Conservation (phyloP, 129 eudicot species). For the Ambrosia trifida region DNA sequence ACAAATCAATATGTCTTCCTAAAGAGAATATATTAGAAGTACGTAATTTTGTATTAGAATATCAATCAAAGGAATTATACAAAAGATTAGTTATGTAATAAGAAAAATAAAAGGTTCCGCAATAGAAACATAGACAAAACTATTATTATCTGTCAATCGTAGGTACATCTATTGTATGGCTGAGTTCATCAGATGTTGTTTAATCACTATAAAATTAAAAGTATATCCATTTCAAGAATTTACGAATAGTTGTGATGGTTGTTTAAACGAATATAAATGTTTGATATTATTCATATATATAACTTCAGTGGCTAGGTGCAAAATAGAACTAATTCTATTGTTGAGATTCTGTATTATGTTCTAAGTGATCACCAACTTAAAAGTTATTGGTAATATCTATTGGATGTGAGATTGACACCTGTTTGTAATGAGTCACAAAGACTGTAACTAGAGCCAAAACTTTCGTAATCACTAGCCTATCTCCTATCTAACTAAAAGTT, state of each 20-base stretch:
- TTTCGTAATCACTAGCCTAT: slow-evolving; percentile 11
- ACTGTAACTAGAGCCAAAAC: neutral
- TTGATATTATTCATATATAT: slow-evolving; percentile 9
- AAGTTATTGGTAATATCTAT: neutral
- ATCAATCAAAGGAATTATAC: neutral
- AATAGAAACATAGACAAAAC: neutral
- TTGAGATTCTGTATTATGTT: slow-evolving; percentile 20
- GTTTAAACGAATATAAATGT: slow-evolving; percentile 19
- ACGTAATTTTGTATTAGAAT: neutral
- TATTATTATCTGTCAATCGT: neutral
- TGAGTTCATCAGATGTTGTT: neutral
- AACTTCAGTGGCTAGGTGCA: slow-evolving; percentile 23
- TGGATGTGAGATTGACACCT: slow-evolving; percentile 8
- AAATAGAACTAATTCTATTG: slow-evolving; percentile 20
- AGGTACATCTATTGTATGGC: neutral
- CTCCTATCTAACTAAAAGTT: slow-evolving; percentile 11
- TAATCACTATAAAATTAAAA: neutral
- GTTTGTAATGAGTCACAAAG: slow-evolving; percentile 6
- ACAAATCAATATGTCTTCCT: too few relatives aligned
- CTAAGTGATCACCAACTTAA: neutral
- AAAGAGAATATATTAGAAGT: neutral
- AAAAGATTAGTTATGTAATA: neutral
- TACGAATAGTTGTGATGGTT: neutral
- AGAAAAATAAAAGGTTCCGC: neutral
- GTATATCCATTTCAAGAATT: slow-evolving; percentile 9